Evolutionary conservation across 768 basidiomycete species (phyloP).

Genomic region (Mycena haematopus): DNA sequence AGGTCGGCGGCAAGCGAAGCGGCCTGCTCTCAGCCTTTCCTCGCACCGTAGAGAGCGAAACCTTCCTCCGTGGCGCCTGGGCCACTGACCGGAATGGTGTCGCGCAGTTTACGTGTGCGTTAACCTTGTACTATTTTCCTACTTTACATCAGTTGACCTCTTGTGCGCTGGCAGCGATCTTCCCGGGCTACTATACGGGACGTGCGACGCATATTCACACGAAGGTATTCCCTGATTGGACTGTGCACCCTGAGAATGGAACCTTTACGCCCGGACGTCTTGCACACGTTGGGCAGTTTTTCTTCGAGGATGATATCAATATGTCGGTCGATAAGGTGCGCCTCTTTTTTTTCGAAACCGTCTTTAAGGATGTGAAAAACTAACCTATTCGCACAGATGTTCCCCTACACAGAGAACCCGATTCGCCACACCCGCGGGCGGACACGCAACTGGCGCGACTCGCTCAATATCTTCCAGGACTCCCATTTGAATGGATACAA

Average conservation of each 20-base stretch:
- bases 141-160: neutral
- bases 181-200: slow-evolving; percentile 63
- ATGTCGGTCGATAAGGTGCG: slow-evolving; percentile 52
- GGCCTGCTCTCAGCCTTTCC: slow-evolving; percentile 54
- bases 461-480: slow-evolving; percentile 60
- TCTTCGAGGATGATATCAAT: slow-evolving; percentile 62
- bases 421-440: slow-evolving; percentile 53
- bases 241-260: slow-evolving; percentile 44
- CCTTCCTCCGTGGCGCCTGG: slow-evolving; percentile 61
- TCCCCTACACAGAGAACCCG: slow-evolving; percentile 57
- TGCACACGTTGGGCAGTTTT: slow-evolving; percentile 59
- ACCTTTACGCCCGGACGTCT: slow-evolving; percentile 53
- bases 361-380: neutral
- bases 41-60: slow-evolving; percentile 48
- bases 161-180: slow-evolving; percentile 45
- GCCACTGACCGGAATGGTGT: slow-evolving; percentile 59
- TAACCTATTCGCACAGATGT: slow-evolving; percentile 43
- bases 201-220: slow-evolving; percentile 62
- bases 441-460: slow-evolving; percentile 59
- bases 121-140: slow-evolving; percentile 11
- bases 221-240: slow-evolving; percentile 61
- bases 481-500: slow-evolving; percentile 56
- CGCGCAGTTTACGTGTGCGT: slow-evolving; percentile 58
- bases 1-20: slow-evolving; percentile 50
- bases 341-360: neutral